These are phyloP conservation scores for Colletotrichum magnum DNA, from an alignment of 2,329 filamentous ascomycete genomes.

Conservation along the genomic window DNA sequence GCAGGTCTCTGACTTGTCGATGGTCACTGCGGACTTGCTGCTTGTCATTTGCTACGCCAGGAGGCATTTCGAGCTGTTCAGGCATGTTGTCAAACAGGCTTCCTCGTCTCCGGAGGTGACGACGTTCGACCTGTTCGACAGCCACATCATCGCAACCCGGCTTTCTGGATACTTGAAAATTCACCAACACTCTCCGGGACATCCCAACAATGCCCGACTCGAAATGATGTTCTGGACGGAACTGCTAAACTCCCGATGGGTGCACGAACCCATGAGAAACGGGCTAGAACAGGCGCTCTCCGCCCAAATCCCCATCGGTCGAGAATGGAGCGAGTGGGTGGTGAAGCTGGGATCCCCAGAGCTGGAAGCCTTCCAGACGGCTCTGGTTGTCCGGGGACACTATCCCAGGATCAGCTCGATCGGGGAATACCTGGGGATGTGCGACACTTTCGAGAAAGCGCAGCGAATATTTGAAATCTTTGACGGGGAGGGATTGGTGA, in stretches of 20 bases:
- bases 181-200: neutral
- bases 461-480: too few species aligned
- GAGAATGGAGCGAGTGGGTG: too few species aligned
- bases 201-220: neutral
- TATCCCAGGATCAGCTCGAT: too few species aligned
- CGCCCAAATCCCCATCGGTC: too few species aligned
- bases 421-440: too few species aligned
- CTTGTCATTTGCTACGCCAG: neutral
- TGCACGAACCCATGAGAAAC: neutral
- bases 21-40: neutral
- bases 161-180: neutral
- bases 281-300: too few species aligned
- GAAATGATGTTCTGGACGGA: neutral
- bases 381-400: too few species aligned
- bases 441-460: too few species aligned
- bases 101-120: neutral
- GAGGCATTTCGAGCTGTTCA: neutral
- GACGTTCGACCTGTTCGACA: neutral
- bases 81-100: neutral
- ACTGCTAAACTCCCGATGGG: neutral
- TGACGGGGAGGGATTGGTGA: too few species aligned
- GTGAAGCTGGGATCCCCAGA: too few species aligned
- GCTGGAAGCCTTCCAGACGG: too few species aligned
- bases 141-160: neutral
- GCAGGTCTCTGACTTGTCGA: neutral